Base-by-base conservation (phyloP, 768 basidiomycete genomes). In the Serendipita sp. region DNA sequence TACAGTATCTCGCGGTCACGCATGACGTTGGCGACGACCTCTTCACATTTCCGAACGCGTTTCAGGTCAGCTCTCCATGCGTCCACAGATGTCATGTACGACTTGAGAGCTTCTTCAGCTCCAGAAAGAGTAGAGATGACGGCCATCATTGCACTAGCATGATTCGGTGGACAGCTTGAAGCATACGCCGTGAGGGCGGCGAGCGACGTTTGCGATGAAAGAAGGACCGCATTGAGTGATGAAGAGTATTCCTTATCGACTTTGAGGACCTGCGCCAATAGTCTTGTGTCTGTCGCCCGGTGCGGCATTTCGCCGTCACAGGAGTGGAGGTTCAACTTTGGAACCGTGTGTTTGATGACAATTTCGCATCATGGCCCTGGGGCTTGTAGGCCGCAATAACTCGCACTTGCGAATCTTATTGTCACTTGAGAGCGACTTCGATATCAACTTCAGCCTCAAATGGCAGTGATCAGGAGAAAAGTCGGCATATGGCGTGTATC, bases 1-100 rank as follows among this genome's bases (percentile, higher is more conserved):
- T 65, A 90, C 89, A 90, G 76, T 65, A 92, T 91, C 67, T 91
- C 88, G 48, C 86, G 75, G 71, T 91, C 89, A 3, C 86, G 74
- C 64, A 87, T 73, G 61, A 90, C 75, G 66, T 81, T 83, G 2
- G 75, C 76, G 3, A 90, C 81, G 63, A 88, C 87, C 48, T 88
- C 85, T 71, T 91, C 88, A 61, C 86, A 74, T 9, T 74, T 74
- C 69, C 83, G 86, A 65, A 92, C 73, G 2, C 71, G 72, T 64
- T 75, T 76, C 65, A 90, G 76, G 62, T 80, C 76, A 31, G 81
- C 81, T 34, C 81, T 76, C 82, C 87, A 90, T 17, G 77, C 70
- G 41, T 90, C 85, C 1, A 90, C 74, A 0, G 80, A 79, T 7
- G 68, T 73, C 0, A 78, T 78, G 69, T 89, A 90, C 26, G 75